Percentiles rank a stretch among this genome's conserved stretches.
These are phyloP conservation scores for Rhytidhysteron rufulum DNA, from an alignment of 2,329 filamentous ascomycete genomes.

Conservation along the genomic window DNA sequence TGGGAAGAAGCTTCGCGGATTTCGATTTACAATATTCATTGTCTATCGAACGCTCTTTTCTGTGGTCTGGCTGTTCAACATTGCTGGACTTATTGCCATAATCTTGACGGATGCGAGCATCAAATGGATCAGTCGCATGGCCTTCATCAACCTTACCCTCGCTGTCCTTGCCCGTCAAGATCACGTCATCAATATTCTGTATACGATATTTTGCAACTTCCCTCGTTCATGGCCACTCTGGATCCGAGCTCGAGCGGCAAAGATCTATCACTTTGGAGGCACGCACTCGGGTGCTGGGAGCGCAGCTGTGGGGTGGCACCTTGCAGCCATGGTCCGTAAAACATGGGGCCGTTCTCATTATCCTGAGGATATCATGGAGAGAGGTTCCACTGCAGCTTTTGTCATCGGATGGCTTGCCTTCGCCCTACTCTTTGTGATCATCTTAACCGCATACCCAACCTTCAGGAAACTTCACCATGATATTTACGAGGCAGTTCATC, in stretches of 20 bases:
- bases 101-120: no score
- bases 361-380: background rate
- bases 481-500: constrained; percentile 14
- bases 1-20: no score
- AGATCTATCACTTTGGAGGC: constrained; percentile 15
- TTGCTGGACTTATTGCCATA: no score
- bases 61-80: no score
- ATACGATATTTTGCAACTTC: background rate
- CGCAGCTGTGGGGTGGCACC: constrained; percentile 31
- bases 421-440: constrained; percentile 7
- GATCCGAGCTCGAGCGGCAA: constrained; percentile 9
- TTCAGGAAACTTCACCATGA: constrained; percentile 12
- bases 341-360: constrained; percentile 4
- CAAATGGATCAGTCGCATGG: no score
- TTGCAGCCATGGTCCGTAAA: constrained; percentile 30
- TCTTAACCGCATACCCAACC: constrained; percentile 11
- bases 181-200: constrained; percentile 2
- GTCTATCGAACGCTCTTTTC: no score
- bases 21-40: no score
- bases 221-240: constrained; percentile 7
- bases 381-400: background rate
- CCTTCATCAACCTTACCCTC: no score
- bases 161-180: no score
- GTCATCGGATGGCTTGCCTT: background rate
- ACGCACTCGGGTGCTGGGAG: constrained; percentile 13